These are phyloP conservation scores for Gentiana straminea DNA, from an alignment of 257 asterid genomes.

Conservation along the genomic window DNA sequence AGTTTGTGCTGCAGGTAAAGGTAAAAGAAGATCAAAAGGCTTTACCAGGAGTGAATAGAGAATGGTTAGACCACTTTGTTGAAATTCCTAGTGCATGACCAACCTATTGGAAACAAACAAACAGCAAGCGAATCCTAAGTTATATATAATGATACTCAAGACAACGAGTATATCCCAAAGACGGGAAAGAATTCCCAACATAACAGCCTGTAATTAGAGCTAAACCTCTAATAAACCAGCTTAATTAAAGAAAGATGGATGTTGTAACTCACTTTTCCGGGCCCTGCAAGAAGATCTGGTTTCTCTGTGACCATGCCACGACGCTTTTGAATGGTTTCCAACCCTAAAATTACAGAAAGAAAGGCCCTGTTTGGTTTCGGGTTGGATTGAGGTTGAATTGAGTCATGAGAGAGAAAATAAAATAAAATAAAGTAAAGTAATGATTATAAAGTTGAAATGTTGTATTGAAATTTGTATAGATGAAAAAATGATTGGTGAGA, in stretches of 20 bases:
- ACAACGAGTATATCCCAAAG: too few species aligned
- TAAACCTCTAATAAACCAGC: too few species aligned
- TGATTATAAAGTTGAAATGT: too few species aligned
- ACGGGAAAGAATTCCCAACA: too few species aligned
- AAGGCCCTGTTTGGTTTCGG: too few species aligned
- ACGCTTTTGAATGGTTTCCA: slow-evolving; percentile 73
- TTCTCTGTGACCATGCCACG: slow-evolving; percentile 62
- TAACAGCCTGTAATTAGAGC: too few species aligned
- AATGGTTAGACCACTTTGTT: slow-evolving; percentile 82
- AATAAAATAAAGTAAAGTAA: too few species aligned
- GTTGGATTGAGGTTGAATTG: too few species aligned
- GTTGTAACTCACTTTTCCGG: slow-evolving; percentile 58
- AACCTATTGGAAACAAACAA: slow-evolving; percentile 29
- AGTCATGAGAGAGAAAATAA: too few species aligned
- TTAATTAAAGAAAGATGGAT: not conserved
- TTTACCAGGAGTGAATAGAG: slow-evolving; percentile 68
- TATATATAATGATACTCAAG: not conserved
- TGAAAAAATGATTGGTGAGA: too few species aligned
- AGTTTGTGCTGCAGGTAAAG: not conserved
- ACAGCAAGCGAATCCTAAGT: not conserved
- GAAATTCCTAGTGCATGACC: slow-evolving; percentile 91
- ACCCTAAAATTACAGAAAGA: slow-evolving; percentile 25
- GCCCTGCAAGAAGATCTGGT: slow-evolving; percentile 87
- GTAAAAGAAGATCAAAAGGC: slow-evolving; percentile 1
- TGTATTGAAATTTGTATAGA: too few species aligned